phyloP scores from a whole-genome alignment of 345 rosid genomes.

The Fremontodendron californicum region DNA sequence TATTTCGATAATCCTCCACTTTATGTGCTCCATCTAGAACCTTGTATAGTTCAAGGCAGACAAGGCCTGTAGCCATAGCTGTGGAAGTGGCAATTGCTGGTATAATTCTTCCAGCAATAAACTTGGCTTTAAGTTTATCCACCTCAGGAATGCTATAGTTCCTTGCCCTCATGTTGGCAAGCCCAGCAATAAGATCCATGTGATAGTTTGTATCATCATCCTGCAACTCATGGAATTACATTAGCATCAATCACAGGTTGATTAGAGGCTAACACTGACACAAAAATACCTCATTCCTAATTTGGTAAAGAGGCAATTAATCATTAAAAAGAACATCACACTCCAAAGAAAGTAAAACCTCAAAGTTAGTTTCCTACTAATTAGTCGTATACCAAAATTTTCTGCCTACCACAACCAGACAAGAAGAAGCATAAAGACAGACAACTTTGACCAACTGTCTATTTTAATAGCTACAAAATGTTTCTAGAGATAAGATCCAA shows the following conservation, averaged over 20 bases:
- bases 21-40: conserved; percentile 70
- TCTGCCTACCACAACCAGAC: not conserved
- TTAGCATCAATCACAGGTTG: not conserved
- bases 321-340: not conserved
- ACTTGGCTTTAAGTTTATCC: conserved; percentile 95
- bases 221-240: conserved; percentile 31
- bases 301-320: not conserved
- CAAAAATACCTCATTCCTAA: not conserved
- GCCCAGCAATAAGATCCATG: conserved; percentile 97
- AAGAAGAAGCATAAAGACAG: not conserved
- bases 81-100: conserved; percentile 98
- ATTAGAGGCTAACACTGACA: not conserved
- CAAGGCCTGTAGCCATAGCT: conserved; percentile 94
- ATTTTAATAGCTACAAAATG: not conserved
- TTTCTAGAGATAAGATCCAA: not conserved
- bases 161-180: too few relatives aligned
- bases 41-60: conserved; percentile 92
- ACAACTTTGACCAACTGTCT: not conserved
- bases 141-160: conserved; percentile 90
- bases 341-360: not conserved
- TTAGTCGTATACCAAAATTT: not conserved
- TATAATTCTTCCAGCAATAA: conserved; percentile 96
- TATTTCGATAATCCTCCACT: conserved; percentile 89
- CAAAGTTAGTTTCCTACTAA: not conserved
- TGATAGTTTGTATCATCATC: conserved; percentile 96